Evolutionary conservation across 1,284 basidiomycete genomes (phyloP).

Genomic region (Ustilago vetiveriae): DNA sequence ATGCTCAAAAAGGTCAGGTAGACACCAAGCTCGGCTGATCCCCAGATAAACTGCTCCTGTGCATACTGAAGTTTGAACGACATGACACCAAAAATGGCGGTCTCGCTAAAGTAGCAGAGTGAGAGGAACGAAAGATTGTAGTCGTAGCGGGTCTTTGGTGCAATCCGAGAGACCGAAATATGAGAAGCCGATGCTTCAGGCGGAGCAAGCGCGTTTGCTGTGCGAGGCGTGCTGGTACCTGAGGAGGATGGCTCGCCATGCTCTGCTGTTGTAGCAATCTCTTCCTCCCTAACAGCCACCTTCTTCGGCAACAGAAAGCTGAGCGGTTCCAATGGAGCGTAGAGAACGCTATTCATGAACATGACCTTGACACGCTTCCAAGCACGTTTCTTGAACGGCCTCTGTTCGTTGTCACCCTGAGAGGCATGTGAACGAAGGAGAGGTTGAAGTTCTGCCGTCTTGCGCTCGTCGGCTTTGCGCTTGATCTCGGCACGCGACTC

Average conservation of each 20-base stretch:
- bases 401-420: conserved; percentile 1
- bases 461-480: conserved; percentile 37
- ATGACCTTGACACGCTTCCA: conserved; percentile 47
- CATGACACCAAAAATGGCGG: conserved; percentile 56
- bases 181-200: conserved; percentile 48
- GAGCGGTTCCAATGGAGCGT: conserved; percentile 51
- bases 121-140: conserved; percentile 61
- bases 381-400: conserved; percentile 31
- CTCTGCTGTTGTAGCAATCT: conserved; percentile 4
- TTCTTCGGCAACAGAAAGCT: conserved; percentile 55
- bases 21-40: conserved; percentile 54
- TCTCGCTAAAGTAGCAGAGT: conserved; percentile 59
- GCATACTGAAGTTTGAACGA: conserved; percentile 64
- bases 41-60: conserved; percentile 60
- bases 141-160: conserved; percentile 47
- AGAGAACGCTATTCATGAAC: conserved; percentile 41
- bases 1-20: conserved; percentile 60
- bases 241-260: neutral
- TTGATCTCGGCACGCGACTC: conserved; percentile 31
- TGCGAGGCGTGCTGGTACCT: conserved; percentile 18
- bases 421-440: conserved; percentile 15
- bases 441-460: conserved; percentile 39
- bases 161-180: conserved; percentile 56
- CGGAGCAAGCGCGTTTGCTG: conserved; percentile 13
- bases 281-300: conserved; percentile 21